Conservation (phyloP, 83 land plant species). For the Picea engelmannii region DNA sequence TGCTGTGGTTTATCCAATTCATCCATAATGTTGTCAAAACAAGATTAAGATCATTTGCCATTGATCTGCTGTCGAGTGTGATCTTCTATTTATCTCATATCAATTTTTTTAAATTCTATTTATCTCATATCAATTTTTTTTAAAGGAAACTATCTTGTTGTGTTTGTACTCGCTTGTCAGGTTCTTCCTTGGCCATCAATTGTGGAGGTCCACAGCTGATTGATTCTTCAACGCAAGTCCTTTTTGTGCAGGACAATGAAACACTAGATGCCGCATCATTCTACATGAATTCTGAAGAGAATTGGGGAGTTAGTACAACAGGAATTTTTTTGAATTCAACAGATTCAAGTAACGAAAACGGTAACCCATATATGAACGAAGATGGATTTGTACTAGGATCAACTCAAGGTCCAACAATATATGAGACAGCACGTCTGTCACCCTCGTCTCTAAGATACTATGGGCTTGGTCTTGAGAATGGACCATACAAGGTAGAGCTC, state of each 20-base stretch:
- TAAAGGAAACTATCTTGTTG: background rate
- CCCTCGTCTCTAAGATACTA: constrained; percentile 58
- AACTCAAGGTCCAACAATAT: constrained; percentile 11
- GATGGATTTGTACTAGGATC: background rate
- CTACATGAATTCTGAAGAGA: background rate
- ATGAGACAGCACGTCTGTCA: constrained; percentile 50
- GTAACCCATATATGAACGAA: background rate
- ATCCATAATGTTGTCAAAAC: no score
- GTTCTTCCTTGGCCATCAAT: constrained; percentile 47
- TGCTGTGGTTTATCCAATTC: no score
- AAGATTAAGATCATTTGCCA: background rate
- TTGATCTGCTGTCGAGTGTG: background rate
- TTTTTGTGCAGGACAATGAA: constrained; percentile 32
- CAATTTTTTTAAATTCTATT: no score
- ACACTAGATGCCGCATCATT: constrained; percentile 22
- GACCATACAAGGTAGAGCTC: constrained; percentile 48
- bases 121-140: no score
- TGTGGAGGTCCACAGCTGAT: constrained; percentile 37
- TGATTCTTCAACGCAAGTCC: constrained; percentile 9
- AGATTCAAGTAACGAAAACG: background rate
- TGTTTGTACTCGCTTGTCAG: constrained; percentile 20
- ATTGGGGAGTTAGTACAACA: constrained; percentile 56
- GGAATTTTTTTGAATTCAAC: constrained; percentile 29
- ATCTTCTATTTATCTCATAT: background rate
- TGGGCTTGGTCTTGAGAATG: constrained; percentile 49